Percentiles rank a stretch among this genome's conserved stretches.
phyloP scores from a whole-genome alignment of 1,284 basidiomycete genomes.

The Takashimella tepidaria region DNA sequence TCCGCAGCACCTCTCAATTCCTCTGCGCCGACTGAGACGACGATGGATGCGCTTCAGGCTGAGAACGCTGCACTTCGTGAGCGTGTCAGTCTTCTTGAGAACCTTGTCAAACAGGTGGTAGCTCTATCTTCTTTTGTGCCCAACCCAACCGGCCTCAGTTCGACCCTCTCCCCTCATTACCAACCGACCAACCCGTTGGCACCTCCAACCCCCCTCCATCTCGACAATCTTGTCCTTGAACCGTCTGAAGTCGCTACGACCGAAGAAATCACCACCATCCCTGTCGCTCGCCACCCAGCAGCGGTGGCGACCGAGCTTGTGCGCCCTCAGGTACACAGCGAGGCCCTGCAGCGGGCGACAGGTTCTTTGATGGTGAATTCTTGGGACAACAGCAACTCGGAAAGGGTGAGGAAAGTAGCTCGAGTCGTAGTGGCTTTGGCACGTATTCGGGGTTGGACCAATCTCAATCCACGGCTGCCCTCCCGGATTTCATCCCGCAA shows the following conservation, averaged over 20 bases:
- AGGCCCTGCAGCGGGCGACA: conserved; percentile 48
- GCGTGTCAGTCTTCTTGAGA: conserved; percentile 36
- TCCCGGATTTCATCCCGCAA: conserved; percentile 3
- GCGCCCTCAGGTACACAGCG: conserved; percentile 9
- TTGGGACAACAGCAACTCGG: conserved; percentile 25
- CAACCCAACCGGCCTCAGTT: conserved; percentile 8
- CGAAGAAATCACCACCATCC: conserved; percentile 3
- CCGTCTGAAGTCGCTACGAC: neutral
- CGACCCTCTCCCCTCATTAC: conserved; percentile 31
- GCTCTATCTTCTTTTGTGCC: conserved; percentile 23
- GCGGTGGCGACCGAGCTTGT: conserved; percentile 37
- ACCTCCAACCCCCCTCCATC: neutral
- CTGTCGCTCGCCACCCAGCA: conserved; percentile 34
- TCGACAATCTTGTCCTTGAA: neutral
- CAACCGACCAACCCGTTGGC: conserved; percentile 12
- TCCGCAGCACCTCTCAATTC: conserved; percentile 1
- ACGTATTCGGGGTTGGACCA: conserved; percentile 32
- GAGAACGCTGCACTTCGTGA: conserved; percentile 37
- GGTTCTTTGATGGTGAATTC: conserved; percentile 24
- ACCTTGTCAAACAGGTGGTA: conserved; percentile 41
- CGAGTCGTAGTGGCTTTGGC: conserved; percentile 40
- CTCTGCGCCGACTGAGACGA: conserved; percentile 1
- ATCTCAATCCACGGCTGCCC: conserved; percentile 9
- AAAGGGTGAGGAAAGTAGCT: conserved; percentile 31
- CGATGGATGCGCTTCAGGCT: conserved; percentile 11